Conservation (phyloP, 176 grass and related monocot species). For the Ampelocalamus luodianensis region DNA sequence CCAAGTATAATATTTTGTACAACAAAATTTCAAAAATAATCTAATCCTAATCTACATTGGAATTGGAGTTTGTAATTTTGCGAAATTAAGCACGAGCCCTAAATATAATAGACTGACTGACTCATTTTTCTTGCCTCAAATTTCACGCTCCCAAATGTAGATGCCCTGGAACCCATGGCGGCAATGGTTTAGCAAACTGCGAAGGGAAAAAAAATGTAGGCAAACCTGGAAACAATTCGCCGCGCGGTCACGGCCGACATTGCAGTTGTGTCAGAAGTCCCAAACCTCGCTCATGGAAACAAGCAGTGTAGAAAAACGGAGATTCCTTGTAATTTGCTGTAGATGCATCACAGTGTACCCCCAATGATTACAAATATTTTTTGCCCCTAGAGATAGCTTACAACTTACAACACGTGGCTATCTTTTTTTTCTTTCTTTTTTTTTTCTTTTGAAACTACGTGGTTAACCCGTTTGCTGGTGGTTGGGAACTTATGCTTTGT, state of each 20-base stretch:
- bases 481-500: not conserved
- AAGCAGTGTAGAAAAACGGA: not conserved
- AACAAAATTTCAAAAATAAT: not conserved
- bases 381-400: not conserved
- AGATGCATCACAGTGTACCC: not conserved
- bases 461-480: not conserved
- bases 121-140: too few relatives aligned
- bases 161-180: not conserved
- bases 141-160: not conserved
- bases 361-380: not conserved
- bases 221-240: not conserved
- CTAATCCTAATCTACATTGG: not conserved
- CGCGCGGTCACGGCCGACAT: not conserved
- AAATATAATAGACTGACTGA: too few relatives aligned
- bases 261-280: not conserved
- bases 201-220: not conserved
- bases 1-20: not conserved
- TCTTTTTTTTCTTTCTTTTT: not conserved
- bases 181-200: not conserved
- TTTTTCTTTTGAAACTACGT: not conserved
- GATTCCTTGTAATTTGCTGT: not conserved
- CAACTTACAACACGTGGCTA: not conserved
- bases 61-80: not conserved
- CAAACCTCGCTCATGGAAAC: not conserved
- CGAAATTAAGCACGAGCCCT: not conserved